Evolutionary conservation across 2,329 filamentous ascomycete genomes (phyloP), one percentile per base, ranked within the genome.

Genomic region (Ophiostoma sp.): DNA sequence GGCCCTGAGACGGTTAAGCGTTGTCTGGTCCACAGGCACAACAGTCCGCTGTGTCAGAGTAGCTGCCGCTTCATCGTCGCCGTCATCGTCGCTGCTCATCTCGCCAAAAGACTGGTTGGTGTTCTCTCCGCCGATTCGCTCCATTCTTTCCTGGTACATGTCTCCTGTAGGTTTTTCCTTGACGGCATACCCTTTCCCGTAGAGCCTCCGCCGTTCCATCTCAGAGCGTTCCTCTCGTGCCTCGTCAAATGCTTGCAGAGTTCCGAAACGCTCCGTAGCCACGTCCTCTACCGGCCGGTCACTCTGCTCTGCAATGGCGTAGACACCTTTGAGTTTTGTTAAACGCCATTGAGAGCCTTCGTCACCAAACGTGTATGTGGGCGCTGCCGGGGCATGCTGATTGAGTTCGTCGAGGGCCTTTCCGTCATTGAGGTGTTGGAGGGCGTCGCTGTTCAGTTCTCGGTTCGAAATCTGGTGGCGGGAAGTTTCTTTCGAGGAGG

Each of bases 151-250:
- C 68, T 89, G 84, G 74, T 90, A 95, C 0, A 99, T 80, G 70
- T 97, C 92, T 1, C 95, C 95, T 1, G 88, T 92, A 0, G 95
- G 95, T 75, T 91, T 95, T 66, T 93, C 87, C 73, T 96, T 93
- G 44, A 89, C 88, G 38, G 91, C 86, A 75, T 96, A 97, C 44
- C 90, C 92, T 67, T 89, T 82, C 0, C 95, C 95, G 75, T 98
- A 97, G 64, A 89, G 86, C 66, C 87, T 87, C 66, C 92, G 85
- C 68, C 94, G 84, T 67, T 97, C 94, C 71, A 98, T 74, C 76
- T 99, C 95, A n/a, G 87, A 87, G 77, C 94, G 89, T 77, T 99
- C 96, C 76, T 99, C 95, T 62, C 93, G 84, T 4, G 93, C 93
- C 74, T 97, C 91, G 74, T 99, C 95, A 74, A 98, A 99, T 14